These are phyloP conservation scores for Fraxinus paxiana DNA, from an alignment of 305 asterid species.

Conservation along the genomic window DNA sequence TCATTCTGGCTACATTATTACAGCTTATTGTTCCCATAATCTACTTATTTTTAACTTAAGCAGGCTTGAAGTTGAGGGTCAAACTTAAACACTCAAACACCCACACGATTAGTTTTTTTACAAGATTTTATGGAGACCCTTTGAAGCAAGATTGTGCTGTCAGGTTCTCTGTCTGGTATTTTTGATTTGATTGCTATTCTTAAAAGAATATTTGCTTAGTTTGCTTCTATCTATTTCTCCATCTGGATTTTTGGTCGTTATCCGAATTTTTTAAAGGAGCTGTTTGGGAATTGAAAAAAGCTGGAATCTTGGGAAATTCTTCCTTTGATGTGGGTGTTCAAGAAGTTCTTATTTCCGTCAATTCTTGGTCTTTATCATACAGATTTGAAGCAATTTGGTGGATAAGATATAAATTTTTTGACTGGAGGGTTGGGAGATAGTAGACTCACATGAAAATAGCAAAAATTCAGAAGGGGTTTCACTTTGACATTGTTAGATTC, in stretches of 20 bases:
- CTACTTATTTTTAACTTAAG: slow-evolving; percentile 28
- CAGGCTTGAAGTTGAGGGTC: slow-evolving; percentile 41
- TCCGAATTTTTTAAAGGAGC: slow-evolving; percentile 35
- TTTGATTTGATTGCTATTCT: slow-evolving; percentile 35
- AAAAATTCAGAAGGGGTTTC: neutral
- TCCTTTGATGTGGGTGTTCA: slow-evolving; percentile 33
- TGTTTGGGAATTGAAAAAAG: slow-evolving; percentile 34
- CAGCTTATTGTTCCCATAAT: slow-evolving; percentile 51
- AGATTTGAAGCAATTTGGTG: slow-evolving; percentile 38
- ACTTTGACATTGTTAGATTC: slow-evolving; percentile 11
- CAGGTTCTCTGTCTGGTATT: slow-evolving; percentile 29
- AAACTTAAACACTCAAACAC: slow-evolving; percentile 38
- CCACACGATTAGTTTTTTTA: slow-evolving; percentile 31
- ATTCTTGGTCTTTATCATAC: slow-evolving; percentile 31
- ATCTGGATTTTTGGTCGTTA: slow-evolving; percentile 44
- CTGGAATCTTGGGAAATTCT: slow-evolving; percentile 59
- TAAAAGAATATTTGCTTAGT: slow-evolving; percentile 41
- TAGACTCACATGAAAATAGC: neutral
- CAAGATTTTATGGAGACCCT: slow-evolving; percentile 24
- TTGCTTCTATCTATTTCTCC: slow-evolving; percentile 40
- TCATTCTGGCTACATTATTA: neutral
- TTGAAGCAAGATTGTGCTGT: slow-evolving; percentile 22
- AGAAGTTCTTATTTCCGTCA: slow-evolving; percentile 42
- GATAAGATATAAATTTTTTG: slow-evolving; percentile 2
- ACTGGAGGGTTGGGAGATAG: neutral